These are phyloP conservation scores for Dictyostelium firmibasis DNA, from an alignment of 78 protist genomes.

Conservation along the genomic window DNA sequence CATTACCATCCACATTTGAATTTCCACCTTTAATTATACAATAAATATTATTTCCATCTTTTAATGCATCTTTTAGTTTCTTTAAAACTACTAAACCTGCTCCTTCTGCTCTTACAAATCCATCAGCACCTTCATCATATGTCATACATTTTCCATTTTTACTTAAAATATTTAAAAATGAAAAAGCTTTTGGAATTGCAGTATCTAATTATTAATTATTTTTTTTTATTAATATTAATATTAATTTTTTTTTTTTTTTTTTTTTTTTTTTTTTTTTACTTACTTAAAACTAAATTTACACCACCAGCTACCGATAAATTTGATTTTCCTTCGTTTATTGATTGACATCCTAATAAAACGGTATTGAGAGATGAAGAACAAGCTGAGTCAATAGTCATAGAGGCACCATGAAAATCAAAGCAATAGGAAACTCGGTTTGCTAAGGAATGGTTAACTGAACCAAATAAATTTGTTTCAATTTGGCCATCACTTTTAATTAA, in stretches of 20 bases:
- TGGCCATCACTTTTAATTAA: neutral
- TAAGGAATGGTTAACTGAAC: neutral
- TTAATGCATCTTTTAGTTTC: neutral
- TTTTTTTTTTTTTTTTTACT: neutral
- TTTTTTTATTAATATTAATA: neutral
- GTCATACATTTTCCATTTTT: slow-evolving; percentile 78
- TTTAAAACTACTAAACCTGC: slow-evolving; percentile 16
- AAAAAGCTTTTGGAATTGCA: neutral
- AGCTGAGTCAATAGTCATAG: slow-evolving; percentile 89
- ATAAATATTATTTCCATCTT: too few species aligned
- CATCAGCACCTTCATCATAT: slow-evolving; percentile 91
- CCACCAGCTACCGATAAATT: slow-evolving; percentile 82
- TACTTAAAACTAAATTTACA: slow-evolving; percentile 64
- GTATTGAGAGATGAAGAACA: slow-evolving; percentile 90
- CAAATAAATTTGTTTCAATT: neutral
- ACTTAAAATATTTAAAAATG: slow-evolving; percentile 19
- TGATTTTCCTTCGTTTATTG: slow-evolving; percentile 48
- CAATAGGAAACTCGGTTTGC: slow-evolving; percentile 18
- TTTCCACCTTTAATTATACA: slow-evolving; percentile 10
- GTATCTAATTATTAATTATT: too few species aligned
- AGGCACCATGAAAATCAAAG: slow-evolving; percentile 74
- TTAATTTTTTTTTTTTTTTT: neutral
- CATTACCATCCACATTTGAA: slow-evolving; percentile 24
- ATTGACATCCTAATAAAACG: slow-evolving; percentile 44
- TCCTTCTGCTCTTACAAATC: slow-evolving; percentile 92